phyloP scores from a whole-genome alignment of 2,329 filamentous ascomycete genomes.

The Ploettnerulaceae sp. region DNA sequence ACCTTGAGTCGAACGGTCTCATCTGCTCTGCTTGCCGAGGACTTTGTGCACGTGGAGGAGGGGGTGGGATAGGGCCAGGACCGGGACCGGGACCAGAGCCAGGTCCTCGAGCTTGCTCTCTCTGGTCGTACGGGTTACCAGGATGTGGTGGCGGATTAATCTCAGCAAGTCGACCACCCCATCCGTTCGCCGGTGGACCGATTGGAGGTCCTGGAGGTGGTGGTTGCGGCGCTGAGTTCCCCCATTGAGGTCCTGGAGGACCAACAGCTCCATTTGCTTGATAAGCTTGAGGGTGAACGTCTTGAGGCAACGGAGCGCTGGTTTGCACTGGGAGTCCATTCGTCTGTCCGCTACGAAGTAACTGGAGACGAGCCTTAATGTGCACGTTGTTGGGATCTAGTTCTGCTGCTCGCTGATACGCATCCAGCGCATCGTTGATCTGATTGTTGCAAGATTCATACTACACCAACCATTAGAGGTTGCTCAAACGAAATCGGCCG shows the following conservation, averaged over 20 bases:
- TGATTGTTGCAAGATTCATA: conserved; percentile 99
- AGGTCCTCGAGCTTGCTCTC: conserved; percentile 65
- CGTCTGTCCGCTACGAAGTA: conserved; percentile 76
- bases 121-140: conserved; percentile 76
- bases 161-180: conserved; percentile 69
- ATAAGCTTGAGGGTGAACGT: conserved; percentile 93
- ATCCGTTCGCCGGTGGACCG: conserved; percentile 42
- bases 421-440: conserved; percentile 91
- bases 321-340: conserved; percentile 67
- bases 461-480: conserved; percentile 40
- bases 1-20: conserved; percentile 47
- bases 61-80: conserved; percentile 57
- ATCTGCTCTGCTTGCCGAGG: conserved; percentile 69
- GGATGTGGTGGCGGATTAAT: conserved; percentile 72
- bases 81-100: conserved; percentile 42
- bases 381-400: conserved; percentile 90
- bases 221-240: conserved; percentile 65
- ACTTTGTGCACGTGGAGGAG: conserved; percentile 58
- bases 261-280: conserved; percentile 77
- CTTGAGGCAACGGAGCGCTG: conserved; percentile 82
- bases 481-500: conserved; percentile 23
- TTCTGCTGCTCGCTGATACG: conserved; percentile 90
- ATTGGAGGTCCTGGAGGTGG: conserved; percentile 44
- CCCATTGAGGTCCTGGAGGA: conserved; percentile 86
- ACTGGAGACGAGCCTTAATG: conserved; percentile 89